Percentiles rank a stretch among this genome's conserved stretches.
These are phyloP conservation scores for Hypoxylon fuscum DNA, from an alignment of 495 filamentous ascomycete species.

Conservation along the genomic window DNA sequence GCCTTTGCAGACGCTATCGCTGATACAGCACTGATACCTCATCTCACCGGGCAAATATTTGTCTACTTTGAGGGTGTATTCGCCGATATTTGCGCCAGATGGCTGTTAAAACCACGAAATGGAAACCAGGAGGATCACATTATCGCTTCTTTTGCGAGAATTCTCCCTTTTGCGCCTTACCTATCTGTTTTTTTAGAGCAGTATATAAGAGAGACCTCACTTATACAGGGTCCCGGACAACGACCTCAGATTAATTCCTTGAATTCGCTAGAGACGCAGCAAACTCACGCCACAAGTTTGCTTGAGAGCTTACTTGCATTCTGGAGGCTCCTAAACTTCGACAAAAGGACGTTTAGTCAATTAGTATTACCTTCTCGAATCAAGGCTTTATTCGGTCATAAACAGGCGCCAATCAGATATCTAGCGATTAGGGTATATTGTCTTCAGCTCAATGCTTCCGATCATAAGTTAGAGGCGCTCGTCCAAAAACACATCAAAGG, in stretches of 20 bases:
- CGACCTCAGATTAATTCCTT: slow-evolving; percentile 39
- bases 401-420: slow-evolving; percentile 71
- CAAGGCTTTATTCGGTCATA: slow-evolving; percentile 72
- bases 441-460: slow-evolving; percentile 80
- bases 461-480: slow-evolving; percentile 76
- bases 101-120: slow-evolving; percentile 60
- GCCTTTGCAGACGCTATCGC: slow-evolving; percentile 64
- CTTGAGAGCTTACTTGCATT: slow-evolving; percentile 67
- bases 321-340: slow-evolving; percentile 80
- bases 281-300: slow-evolving; percentile 32
- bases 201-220: slow-evolving; percentile 48
- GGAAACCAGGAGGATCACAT: slow-evolving; percentile 57
- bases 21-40: slow-evolving; percentile 69
- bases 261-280: slow-evolving; percentile 9
- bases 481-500: slow-evolving; percentile 68
- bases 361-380: slow-evolving; percentile 71
- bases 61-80: slow-evolving; percentile 73
- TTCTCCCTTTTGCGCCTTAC: slow-evolving; percentile 81
- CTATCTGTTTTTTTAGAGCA: slow-evolving; percentile 65
- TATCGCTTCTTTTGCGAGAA: slow-evolving; percentile 77
- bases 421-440: slow-evolving; percentile 82
- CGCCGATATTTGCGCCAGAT: slow-evolving; percentile 81
- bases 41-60: slow-evolving; percentile 73
- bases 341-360: slow-evolving; percentile 69
- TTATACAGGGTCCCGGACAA: slow-evolving; percentile 16